phyloP scores from a whole-genome alignment of 2,329 filamentous ascomycete species.

The Myriangium duriaei region DNA sequence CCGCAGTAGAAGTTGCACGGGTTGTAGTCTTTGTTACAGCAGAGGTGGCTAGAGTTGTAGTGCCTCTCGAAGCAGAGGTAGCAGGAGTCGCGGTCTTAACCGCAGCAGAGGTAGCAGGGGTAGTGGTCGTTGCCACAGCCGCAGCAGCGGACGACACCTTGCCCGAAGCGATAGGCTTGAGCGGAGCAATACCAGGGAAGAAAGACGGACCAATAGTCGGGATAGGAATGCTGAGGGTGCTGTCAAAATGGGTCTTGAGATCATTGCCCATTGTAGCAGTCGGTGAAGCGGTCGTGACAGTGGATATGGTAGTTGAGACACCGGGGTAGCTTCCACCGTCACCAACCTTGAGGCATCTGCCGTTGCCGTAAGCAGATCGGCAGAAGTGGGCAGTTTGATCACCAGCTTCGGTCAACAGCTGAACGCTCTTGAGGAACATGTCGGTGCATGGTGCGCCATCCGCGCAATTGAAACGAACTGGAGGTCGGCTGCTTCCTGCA shows the following conservation, averaged over 20 bases:
- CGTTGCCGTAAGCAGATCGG: slow-evolving; percentile 36
- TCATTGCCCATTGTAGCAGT: slow-evolving; percentile 28
- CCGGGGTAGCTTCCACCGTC: slow-evolving; percentile 19
- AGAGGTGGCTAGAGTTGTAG: too few relatives aligned
- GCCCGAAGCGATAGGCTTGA: slow-evolving; percentile 14
- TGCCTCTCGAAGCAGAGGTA: too few relatives aligned
- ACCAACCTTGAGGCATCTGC: slow-evolving; percentile 33
- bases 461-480: slow-evolving; percentile 42
- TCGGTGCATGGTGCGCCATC: slow-evolving; percentile 40
- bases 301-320: slow-evolving; percentile 23
- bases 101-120: too few relatives aligned
- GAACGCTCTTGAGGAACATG: slow-evolving; percentile 38
- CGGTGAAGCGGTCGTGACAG: slow-evolving; percentile 26
- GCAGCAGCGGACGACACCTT: too few relatives aligned
- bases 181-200: slow-evolving; percentile 26
- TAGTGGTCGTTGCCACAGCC: too few relatives aligned
- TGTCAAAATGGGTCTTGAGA: slow-evolving; percentile 20
- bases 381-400: slow-evolving; percentile 26
- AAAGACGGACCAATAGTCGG: slow-evolving; percentile 30
- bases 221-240: slow-evolving; percentile 27
- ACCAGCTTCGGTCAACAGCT: slow-evolving; percentile 38
- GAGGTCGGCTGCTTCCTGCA: slow-evolving; percentile 39
- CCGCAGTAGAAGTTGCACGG: too few relatives aligned
- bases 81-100: too few relatives aligned
- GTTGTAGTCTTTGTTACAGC: too few relatives aligned